These are phyloP conservation scores for Labyrinthula sp. DNA, from an alignment of 352 stramenopile genomes.

Conservation along the genomic window DNA sequence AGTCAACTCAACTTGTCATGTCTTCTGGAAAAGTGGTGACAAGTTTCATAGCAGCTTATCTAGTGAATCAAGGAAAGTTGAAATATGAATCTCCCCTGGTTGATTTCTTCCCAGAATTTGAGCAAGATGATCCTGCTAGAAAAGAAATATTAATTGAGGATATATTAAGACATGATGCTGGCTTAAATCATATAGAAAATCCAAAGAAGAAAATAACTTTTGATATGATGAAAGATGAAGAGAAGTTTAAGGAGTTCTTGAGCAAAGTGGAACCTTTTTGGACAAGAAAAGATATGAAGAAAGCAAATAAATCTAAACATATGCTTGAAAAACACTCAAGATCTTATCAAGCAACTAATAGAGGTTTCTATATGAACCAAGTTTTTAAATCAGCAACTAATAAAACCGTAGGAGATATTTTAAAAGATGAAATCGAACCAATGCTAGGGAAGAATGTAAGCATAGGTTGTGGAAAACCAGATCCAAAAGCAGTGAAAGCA, in stretches of 20 bases:
- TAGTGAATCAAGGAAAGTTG: conserved; percentile 2
- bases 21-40: conserved; percentile 1
- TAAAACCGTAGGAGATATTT: conserved; percentile 1
- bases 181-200: conserved; percentile 6
- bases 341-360: conserved; percentile 4
- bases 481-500: no score
- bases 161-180: conserved; percentile 8
- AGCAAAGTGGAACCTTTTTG: no score
- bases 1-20: conserved; percentile 4
- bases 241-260: no score
- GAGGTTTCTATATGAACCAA: conserved; percentile 2
- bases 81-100: background rate
- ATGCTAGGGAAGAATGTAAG: no score
- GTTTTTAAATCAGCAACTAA: no score
- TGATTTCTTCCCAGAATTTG: conserved; percentile 14
- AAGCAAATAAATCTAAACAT: no score
- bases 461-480: no score
- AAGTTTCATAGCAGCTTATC: background rate
- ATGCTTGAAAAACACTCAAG: no score
- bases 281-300: no score
- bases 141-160: conserved; percentile 13
- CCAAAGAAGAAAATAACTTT: no score
- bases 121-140: conserved; percentile 9
- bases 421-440: no score
- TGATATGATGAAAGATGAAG: no score